A percentile compares a stretch with the other conserved stretches of the same genome.
These are phyloP conservation scores for Caryopteris hybrid DNA, from an alignment of 305 asterid species.

Conservation along the genomic window DNA sequence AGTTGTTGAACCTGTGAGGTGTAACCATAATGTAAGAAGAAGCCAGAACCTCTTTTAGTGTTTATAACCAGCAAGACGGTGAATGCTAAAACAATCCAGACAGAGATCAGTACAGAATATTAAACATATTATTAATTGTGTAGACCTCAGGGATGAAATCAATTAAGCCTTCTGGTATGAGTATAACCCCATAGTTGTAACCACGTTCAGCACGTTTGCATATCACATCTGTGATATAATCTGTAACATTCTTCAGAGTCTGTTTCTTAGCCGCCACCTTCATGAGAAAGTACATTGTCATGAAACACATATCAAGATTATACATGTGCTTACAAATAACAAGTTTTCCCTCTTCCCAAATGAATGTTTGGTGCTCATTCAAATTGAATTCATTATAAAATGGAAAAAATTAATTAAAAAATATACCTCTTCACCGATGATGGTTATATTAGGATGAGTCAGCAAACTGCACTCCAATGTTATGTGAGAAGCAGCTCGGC, in stretches of 20 bases:
- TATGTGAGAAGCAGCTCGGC: conserved; percentile 99
- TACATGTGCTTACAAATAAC: background rate
- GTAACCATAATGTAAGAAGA: too few species aligned
- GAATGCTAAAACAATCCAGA: too few species aligned
- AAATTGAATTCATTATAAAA: background rate
- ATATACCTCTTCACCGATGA: conserved; percentile 97
- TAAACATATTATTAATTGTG: background rate
- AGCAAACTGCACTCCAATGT: conserved; percentile 95
- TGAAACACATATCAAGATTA: background rate
- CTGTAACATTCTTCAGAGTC: conserved; percentile 85
- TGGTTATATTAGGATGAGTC: conserved; percentile 95
- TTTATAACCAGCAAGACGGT: too few species aligned
- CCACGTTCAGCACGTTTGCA: conserved; percentile 85
- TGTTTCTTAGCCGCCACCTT: conserved; percentile 91
- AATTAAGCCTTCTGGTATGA: conserved; percentile 95
- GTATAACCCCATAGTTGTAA: conserved; percentile 90
- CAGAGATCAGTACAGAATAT: too few species aligned
- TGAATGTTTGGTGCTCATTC: background rate
- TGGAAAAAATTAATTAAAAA: background rate
- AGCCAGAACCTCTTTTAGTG: too few species aligned
- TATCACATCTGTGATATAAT: conserved; percentile 76
- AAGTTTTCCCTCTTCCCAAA: too few species aligned
- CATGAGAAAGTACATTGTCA: conserved; percentile 5
- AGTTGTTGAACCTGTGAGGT: conserved; percentile 82
- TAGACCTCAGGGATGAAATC: conserved; percentile 96